phyloP scores from a whole-genome alignment of 140 eudicot genomes.

The Cichorium intybus region DNA sequence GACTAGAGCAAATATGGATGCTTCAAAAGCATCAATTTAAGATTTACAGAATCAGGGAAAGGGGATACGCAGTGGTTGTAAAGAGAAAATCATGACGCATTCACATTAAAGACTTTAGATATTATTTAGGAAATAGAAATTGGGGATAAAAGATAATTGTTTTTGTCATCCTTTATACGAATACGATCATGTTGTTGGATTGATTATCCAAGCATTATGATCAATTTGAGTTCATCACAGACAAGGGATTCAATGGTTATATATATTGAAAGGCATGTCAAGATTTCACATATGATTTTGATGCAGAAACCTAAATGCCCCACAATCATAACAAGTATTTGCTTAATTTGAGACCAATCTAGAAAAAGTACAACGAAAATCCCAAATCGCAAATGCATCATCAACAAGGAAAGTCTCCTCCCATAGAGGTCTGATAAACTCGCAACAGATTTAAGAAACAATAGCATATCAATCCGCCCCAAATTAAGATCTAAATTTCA shows the following conservation, averaged over 20 bases:
- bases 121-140: too few species aligned
- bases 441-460: background rate
- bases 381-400: background rate
- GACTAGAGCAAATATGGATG: too few species aligned
- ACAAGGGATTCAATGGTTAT: background rate
- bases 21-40: too few species aligned
- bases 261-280: background rate
- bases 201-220: too few species aligned
- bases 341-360: background rate
- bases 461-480: background rate
- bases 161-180: background rate
- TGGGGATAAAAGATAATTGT: background rate
- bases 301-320: background rate
- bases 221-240: background rate
- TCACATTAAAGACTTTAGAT: too few species aligned
- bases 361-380: background rate
- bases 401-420: background rate
- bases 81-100: too few species aligned
- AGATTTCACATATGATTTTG: background rate
- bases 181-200: background rate
- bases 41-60: too few species aligned
- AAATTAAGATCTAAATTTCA: slow-evolving; percentile 14
- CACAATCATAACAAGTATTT: background rate
- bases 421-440: background rate
- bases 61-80: too few species aligned